phyloP scores from a whole-genome alignment of 2,329 filamentous ascomycete species.

The Paecilomyces sp. region DNA sequence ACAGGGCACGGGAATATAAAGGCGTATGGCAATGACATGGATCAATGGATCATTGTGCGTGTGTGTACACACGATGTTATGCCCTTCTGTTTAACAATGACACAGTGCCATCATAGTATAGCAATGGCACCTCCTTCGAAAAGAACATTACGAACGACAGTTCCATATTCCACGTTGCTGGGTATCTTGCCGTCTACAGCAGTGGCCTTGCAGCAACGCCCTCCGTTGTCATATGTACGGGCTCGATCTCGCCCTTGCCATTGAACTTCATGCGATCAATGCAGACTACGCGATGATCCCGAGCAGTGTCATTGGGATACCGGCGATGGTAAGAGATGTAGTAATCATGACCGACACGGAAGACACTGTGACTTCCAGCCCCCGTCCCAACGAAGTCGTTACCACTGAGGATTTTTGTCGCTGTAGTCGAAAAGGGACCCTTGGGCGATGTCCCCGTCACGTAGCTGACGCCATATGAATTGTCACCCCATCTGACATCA shows the following conservation, averaged over 20 bases:
- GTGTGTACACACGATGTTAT: not conserved
- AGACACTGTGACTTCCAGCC: conserved; percentile 37
- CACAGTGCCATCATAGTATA: not conserved
- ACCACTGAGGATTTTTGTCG: conserved; percentile 29
- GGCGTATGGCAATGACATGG: not conserved
- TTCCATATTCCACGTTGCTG: not conserved
- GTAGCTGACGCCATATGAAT: conserved; percentile 41
- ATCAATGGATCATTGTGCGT: not conserved
- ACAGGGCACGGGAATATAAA: not conserved
- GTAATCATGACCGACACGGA: conserved; percentile 35
- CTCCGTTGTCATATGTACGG: conserved; percentile 32
- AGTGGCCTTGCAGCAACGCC: conserved; percentile 15
- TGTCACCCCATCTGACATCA: conserved; percentile 35
- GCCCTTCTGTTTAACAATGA: not conserved
- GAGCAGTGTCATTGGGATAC: conserved; percentile 37
- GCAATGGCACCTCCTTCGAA: not conserved
- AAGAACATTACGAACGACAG: not conserved
- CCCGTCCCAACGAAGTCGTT: conserved; percentile 20
- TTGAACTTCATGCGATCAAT: conserved; percentile 46
- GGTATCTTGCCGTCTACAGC: not conserved
- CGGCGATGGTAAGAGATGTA: conserved; percentile 44
- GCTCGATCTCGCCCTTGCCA: conserved; percentile 35
- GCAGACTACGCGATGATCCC: conserved; percentile 41
- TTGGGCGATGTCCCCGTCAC: conserved; percentile 33
- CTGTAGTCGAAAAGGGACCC: conserved; percentile 35